These are phyloP conservation scores for Hypoxylon sp. DNA, from an alignment of 2,329 filamentous ascomycete species.

Conservation along the genomic window DNA sequence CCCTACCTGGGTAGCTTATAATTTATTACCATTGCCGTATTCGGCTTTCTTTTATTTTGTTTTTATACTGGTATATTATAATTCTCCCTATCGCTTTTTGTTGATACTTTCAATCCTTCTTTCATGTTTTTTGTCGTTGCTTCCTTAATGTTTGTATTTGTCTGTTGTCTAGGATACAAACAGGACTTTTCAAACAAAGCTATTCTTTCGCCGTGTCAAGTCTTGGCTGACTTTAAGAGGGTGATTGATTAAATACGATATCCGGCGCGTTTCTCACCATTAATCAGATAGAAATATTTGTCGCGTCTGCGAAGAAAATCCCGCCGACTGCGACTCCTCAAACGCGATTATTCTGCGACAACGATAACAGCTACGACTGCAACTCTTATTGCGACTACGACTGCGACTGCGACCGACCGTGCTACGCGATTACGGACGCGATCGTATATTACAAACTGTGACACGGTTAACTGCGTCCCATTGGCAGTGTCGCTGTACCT, in stretches of 20 bases:
- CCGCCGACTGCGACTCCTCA: conserved; percentile 4
- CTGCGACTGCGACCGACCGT: conserved; percentile 14
- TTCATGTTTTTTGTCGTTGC: conserved; percentile 16
- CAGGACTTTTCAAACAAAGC: conserved; percentile 6
- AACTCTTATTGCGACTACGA: conserved; percentile 4
- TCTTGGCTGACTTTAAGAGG: conserved; percentile 8
- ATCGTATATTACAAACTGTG: conserved; percentile 15
- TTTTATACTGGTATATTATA: conserved; percentile 23
- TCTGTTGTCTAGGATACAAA: conserved; percentile 12
- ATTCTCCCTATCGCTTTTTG: background rate
- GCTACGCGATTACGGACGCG: conserved; percentile 11
- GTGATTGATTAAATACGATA: background rate
- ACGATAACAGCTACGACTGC: background rate
- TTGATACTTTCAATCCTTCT: conserved; percentile 22
- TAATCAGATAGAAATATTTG: conserved; percentile 9
- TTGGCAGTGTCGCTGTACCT: conserved; percentile 31
- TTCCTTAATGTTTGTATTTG: conserved; percentile 16
- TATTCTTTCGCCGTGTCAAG: conserved; percentile 15
- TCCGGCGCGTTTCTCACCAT: conserved; percentile 6
- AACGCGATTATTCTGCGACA: conserved; percentile 1
- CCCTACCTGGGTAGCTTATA: conserved; percentile 23
- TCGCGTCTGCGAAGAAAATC: conserved; percentile 4
- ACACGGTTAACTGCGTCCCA: conserved; percentile 25
- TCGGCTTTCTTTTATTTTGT: conserved; percentile 24
- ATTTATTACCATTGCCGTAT: conserved; percentile 37